Percentiles rank a stretch among this genome's conserved stretches.
phyloP scores from a whole-genome alignment of 306 rosid species.

The Prunus mongolica region DNA sequence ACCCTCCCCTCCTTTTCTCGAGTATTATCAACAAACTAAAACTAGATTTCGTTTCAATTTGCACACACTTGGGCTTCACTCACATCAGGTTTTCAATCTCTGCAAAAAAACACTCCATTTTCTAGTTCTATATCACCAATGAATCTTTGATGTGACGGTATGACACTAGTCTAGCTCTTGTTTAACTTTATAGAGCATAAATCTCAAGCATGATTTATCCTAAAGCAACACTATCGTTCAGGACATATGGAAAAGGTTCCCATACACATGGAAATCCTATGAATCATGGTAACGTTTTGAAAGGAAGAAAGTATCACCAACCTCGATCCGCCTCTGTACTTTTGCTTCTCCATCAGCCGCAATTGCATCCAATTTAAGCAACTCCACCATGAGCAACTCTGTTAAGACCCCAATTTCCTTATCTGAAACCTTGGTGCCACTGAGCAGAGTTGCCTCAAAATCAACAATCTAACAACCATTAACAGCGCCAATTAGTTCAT shows the following conservation, averaged over 20 bases:
- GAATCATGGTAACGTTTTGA: neutral
- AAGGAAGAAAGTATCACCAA: constrained; percentile 12
- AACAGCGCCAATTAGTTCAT: neutral
- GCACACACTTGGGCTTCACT: neutral
- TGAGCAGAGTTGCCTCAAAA: constrained; percentile 37
- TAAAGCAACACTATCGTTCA: neutral
- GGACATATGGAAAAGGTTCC: neutral
- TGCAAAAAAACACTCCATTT: neutral
- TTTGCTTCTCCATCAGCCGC: constrained; percentile 62
- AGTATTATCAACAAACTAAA: neutral
- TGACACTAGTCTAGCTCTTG: neutral
- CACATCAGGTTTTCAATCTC: neutral
- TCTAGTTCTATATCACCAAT: neutral
- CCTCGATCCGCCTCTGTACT: constrained; percentile 62
- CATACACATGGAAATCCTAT: neutral
- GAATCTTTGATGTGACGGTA: no score
- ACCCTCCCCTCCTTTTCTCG: neutral
- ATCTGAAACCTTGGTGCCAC: constrained; percentile 43
- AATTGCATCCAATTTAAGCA: constrained; percentile 62
- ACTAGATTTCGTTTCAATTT: neutral
- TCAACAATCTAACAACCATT: constrained; percentile 37
- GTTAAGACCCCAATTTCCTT: constrained; percentile 42
- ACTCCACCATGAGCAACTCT: constrained; percentile 62
- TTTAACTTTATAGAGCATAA: neutral
- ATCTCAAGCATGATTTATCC: neutral